Evolutionary conservation across 2,329 filamentous ascomycete species (phyloP).

Genomic region (Claviceps africana): DNA sequence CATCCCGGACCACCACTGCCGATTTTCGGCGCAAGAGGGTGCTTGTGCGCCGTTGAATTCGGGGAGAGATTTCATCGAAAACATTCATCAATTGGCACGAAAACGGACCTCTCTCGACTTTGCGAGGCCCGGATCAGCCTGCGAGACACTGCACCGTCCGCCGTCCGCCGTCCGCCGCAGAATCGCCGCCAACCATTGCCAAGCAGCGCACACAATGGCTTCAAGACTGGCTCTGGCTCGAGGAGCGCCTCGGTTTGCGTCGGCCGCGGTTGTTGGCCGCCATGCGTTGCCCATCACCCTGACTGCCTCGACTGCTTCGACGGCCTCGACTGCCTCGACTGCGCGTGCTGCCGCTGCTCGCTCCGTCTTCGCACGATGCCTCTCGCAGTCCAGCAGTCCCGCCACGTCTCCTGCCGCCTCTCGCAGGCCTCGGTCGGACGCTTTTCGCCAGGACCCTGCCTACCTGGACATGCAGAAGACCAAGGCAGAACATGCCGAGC

Average conservation of each 20-base stretch:
- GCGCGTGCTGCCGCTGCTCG: not conserved
- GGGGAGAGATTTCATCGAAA: not conserved
- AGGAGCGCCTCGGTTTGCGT: conserved; percentile 11
- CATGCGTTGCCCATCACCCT: not conserved
- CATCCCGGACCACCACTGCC: no score
- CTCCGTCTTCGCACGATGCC: conserved; percentile 2
- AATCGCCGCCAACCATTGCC: no score
- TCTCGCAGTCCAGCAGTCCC: conserved; percentile 8
- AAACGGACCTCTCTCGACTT: not conserved
- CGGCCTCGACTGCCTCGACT: no score
- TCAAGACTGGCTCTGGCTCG: conserved; percentile 14
- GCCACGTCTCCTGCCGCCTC: conserved; percentile 4
- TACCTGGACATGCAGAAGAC: conserved; percentile 13
- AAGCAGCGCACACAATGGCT: conserved; percentile 11
- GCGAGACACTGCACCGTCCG: not conserved
- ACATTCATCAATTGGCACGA: not conserved
- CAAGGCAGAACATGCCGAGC: conserved; percentile 9
- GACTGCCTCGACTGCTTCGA: no score
- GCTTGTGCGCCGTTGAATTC: not conserved
- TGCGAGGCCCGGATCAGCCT: not conserved
- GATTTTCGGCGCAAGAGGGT: not conserved
- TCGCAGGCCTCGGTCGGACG: conserved; percentile 6
- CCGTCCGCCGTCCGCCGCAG: not conserved
- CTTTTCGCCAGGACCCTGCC: conserved; percentile 10
- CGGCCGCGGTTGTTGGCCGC: conserved; percentile 7